Percentiles rank a stretch among this genome's conserved stretches.
Conservation (phyloP, 768 basidiomycete species). For the Artomyces pyxidatus region DNA sequence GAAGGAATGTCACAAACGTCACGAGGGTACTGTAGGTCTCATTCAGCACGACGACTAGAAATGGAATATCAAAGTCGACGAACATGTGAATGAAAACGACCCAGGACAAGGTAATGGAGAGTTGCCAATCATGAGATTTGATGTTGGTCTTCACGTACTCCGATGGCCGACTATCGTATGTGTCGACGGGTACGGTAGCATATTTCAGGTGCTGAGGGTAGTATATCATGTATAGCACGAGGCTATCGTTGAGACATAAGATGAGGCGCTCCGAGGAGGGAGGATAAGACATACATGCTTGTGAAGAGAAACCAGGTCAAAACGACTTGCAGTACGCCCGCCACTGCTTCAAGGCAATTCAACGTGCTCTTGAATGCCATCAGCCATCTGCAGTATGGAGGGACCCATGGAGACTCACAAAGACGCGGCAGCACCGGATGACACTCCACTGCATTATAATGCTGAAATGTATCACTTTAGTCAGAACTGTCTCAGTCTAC, state of each 20-base stretch:
- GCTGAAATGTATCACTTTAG: too few relatives aligned
- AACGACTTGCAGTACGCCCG: conserved; percentile 76
- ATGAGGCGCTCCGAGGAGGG: not conserved
- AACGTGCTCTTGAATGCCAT: conserved; percentile 42
- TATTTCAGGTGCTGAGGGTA: conserved; percentile 84
- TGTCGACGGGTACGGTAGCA: conserved; percentile 33
- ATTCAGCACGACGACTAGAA: conserved; percentile 9
- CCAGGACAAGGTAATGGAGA: conserved; percentile 72
- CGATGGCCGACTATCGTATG: conserved; percentile 34
- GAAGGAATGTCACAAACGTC: conserved; percentile 50
- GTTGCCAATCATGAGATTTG: conserved; percentile 63
- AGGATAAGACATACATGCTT: conserved; percentile 56
- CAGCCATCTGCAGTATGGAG: not conserved
- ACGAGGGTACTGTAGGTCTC: conserved; percentile 39
- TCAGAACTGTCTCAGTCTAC: too few relatives aligned
- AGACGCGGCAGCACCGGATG: conserved; percentile 68
- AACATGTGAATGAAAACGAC: conserved; percentile 69
- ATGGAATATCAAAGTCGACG: conserved; percentile 20
- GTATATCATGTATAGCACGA: conserved; percentile 87
- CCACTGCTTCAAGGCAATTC: conserved; percentile 69
- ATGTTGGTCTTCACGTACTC: conserved; percentile 39
- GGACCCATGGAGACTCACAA: conserved; percentile 50
- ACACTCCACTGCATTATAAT: conserved; percentile 79
- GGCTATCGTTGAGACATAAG: conserved; percentile 36
- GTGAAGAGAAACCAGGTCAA: conserved; percentile 82